phyloP scores from a whole-genome alignment of 2,329 filamentous ascomycete genomes.

The Fusarium sp. region DNA sequence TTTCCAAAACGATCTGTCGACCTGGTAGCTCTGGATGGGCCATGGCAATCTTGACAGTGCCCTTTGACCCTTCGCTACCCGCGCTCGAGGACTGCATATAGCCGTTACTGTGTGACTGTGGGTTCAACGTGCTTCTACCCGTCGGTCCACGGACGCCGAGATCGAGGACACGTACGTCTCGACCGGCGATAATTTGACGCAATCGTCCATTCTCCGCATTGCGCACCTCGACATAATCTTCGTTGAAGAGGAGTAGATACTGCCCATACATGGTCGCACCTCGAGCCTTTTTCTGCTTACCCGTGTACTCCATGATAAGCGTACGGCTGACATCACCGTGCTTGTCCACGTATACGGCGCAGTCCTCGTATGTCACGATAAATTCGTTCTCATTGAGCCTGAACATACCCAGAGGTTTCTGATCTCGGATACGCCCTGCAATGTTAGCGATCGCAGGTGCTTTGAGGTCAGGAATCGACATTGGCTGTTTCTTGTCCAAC shows the following conservation, averaged over 20 bases:
- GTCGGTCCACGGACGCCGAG: slow-evolving; percentile 78
- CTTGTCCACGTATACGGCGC: slow-evolving; percentile 97
- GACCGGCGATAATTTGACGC: slow-evolving; percentile 92
- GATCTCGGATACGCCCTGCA: slow-evolving; percentile 82
- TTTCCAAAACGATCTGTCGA: slow-evolving; percentile 89
- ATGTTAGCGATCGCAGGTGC: slow-evolving; percentile 86
- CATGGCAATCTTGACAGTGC: slow-evolving; percentile 95
- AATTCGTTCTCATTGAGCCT: slow-evolving; percentile 93
- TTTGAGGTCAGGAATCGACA: slow-evolving; percentile 90
- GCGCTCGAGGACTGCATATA: slow-evolving; percentile 52
- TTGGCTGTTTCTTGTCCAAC: slow-evolving; percentile 95
- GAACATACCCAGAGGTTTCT: slow-evolving; percentile 95
- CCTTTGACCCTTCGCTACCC: slow-evolving; percentile 65
- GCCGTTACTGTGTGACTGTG: slow-evolving; percentile 53
- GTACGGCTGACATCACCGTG: slow-evolving; percentile 94
- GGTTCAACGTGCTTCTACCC: slow-evolving; percentile 59
- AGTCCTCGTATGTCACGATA: slow-evolving; percentile 93
- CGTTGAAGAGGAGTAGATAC: slow-evolving; percentile 93
- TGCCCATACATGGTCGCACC: slow-evolving; percentile 90
- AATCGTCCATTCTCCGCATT: slow-evolving; percentile 96
- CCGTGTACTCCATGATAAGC: slow-evolving; percentile 99
- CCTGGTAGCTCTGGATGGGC: slow-evolving; percentile 89
- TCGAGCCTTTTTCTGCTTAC: slow-evolving; percentile 81
- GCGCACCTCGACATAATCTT: slow-evolving; percentile 95
- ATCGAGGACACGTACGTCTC: slow-evolving; percentile 91